Base-by-base conservation (phyloP, 495 filamentous ascomycete species). In the Xylaria bambusicola region DNA sequence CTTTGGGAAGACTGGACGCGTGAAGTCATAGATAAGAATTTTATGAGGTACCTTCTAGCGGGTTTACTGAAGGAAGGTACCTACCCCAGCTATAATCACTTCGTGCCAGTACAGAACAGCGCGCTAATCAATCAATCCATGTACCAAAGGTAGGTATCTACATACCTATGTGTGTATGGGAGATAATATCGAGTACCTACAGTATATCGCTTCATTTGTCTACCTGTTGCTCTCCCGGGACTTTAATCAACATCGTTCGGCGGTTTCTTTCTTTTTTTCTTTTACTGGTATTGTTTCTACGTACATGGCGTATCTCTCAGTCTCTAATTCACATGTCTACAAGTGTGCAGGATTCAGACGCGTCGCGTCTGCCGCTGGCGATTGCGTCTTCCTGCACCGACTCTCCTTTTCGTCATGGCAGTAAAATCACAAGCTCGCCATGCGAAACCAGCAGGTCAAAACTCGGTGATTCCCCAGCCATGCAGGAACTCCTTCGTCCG, bases 401-500 rank as follows among this genome's bases (percentile, higher is more conserved):
- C 31, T 64, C 60, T 38, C 63, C 41, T 42, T 54, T 62, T 24
- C 71, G 66, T 47, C 42, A 54, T 51, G 47, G 44, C 46, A 17
- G 26, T 51, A 36, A 46, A 29, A 35, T 44, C 27, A 31, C 31
- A 40, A 20, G 31, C 50, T 10, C 49, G 48, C 40, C 33, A 44
- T 45, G 42, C 42, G 42, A 20, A 44, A 29, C 52, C 56, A 71
- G 47, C 21, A 76, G 73, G 66, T 63, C 64, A 23, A 75, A 69
- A 45, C 52, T 12, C 2, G 24, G 67, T 41, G 62, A 68, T 47
- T 42, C 60, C n/a, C 36, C 55, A 24, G 69, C 75, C 13, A 71
- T 78, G 65, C 76, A 81, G 57, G 73, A 79, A 23, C 71, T 84
- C 1, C 69, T 84, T 15, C 77, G 75, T 36, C 71, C 77, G 20